Evolutionary conservation across 768 basidiomycete genomes (phyloP), one percentile per base, ranked within the genome.

Genomic region (Auricularia sp.): DNA sequence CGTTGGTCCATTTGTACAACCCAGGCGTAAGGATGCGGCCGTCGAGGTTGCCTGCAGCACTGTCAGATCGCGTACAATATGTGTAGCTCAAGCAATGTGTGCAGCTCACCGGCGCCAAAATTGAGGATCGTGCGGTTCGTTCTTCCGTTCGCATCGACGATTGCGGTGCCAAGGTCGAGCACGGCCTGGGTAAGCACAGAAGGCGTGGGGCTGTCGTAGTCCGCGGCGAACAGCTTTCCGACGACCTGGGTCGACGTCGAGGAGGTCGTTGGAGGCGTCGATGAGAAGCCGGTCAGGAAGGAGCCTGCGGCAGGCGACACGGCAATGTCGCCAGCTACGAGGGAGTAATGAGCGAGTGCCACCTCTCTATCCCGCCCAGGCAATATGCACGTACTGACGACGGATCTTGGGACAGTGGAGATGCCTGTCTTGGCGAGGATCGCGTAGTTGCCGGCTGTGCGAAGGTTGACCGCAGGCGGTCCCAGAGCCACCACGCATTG

Each of bases 171-270:
- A 10, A 59, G 34, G 56, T 59, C 56, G 21, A 35, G 24, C 24
- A 59, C 34, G 56, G 56, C 56, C 21, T 24, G 21, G 11, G 21
- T 35, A 21, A 59, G 56, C 21, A 35, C 34, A 11, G 56, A 24
- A 59, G 56, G 56, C 13, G 56, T 59, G 56, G 56, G 56, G 56
- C 56, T 59, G 56, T 24, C 21, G 34, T 59, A 59, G 34, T 59
- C 56, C 21, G 56, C 21, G 56, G 56, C 56, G 34, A 59, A 59
- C 21, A 35, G 24, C 34, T 59, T 10, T 24, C 56, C 56, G 10
- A 11, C 21, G 11, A 59, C 56, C 34, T 59, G 56, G 21, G 56
- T 24, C 21, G 56, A 24, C 24, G 56, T 59, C 11, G 56, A 59
- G 56, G 21, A 59, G 24, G 56, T 59, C 21, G 24, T 35, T 14